These are phyloP conservation scores for Candida freyschussii DNA, from an alignment of 1,139 yeast genomes.

Conservation along the genomic window DNA sequence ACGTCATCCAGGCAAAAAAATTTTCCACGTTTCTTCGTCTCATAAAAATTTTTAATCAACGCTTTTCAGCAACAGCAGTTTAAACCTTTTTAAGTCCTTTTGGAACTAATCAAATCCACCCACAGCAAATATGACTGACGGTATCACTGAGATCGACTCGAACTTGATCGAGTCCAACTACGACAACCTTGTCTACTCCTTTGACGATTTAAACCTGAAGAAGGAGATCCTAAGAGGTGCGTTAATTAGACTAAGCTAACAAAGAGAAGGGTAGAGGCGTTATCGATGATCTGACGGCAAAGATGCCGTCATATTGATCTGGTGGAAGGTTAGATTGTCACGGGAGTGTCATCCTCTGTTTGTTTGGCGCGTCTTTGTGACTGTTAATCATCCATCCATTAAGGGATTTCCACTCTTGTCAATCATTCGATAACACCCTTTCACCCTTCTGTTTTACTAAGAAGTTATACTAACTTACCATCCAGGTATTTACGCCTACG, in stretches of 20 bases:
- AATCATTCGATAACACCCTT: no score
- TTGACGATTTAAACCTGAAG: conserved; percentile 83
- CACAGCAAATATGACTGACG: conserved; percentile 33
- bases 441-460: no score
- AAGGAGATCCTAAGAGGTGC: conserved; percentile 71
- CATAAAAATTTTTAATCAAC: conserved; percentile 5
- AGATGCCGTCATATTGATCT: background rate
- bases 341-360: no score
- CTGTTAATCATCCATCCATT: no score
- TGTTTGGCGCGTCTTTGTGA: no score
- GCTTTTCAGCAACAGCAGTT: background rate
- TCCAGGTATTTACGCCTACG: conserved; percentile 82
- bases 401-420: no score
- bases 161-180: conserved; percentile 91
- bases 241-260: conserved; percentile 2
- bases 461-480: conserved; percentile 13
- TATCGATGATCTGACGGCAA: background rate
- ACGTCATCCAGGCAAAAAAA: conserved; percentile 2
- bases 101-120: background rate
- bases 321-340: background rate
- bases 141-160: conserved; percentile 80
- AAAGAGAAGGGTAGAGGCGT: background rate
- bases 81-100: no score
- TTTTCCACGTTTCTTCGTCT: conserved; percentile 1
- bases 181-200: conserved; percentile 90